Evolutionary conservation across 345 rosid species (phyloP), one percentile per base, ranked within the genome.

Genomic region (Pugionium dolabratum): DNA sequence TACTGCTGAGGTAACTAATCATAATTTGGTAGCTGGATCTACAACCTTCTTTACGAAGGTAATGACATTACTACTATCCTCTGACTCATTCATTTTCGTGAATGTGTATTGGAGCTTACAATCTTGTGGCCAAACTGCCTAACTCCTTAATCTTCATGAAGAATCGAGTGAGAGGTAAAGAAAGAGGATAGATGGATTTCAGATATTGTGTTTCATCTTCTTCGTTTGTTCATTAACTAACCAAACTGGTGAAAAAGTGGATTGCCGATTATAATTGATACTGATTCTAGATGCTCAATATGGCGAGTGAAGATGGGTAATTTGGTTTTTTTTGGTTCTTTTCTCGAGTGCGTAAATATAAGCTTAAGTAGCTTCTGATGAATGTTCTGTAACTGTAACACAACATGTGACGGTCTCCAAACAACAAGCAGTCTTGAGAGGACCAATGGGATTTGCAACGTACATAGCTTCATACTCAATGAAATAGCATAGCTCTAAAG

Each of bases 1-100:
- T 42, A 9, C 61, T 29, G 41, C 18, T 18, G 49, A 62, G 74
- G 55, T 70, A 61, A 52, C 67, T 45, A 61, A 36, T 29, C 27
- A 31, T 44, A 28, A 59, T 37, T 59, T 41, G 66, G 53, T 68
- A 35, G 4, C 61, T 34, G 1, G 5, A 69, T 60, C 54, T 43
- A 3, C 3, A 41, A 67, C 50, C 43, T 28, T 31, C 49, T 47
- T 11, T 27, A 18, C 18, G 4, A 47, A 47, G 28, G n/a, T n/a
- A n/a, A n/a, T n/a, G n/a, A n/a, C n/a, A n/a, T n/a, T n/a, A n/a
- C n/a, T 32, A 59, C 37, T 27, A 27, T 25, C n/a, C 34, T 40
- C 39, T 35, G 9, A 44, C 31, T n/a, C n/a, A 30, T 33, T 37
- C 45, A 7, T n/a, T 35, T 40, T 30, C 29, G 4, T 69, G 33